Percentiles rank a stretch among this genome's conserved stretches.
Conservation (phyloP, 208 protist species). For the Leishmania tarentolae region DNA sequence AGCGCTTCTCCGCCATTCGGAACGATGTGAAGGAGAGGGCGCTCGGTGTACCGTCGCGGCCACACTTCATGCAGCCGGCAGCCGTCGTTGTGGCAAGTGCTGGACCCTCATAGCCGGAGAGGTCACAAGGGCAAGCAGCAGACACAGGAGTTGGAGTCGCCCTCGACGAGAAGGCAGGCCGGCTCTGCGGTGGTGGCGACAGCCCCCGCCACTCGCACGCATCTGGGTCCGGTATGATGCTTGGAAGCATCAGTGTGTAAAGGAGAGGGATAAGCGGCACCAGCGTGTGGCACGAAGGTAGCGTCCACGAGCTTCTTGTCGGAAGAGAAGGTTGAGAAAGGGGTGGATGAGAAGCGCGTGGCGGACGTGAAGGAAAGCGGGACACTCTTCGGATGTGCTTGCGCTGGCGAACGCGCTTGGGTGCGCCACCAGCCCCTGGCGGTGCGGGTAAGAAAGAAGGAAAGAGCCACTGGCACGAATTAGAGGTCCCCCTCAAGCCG, state of each 20-base stretch:
- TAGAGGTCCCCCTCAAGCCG: not conserved
- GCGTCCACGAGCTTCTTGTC: not conserved
- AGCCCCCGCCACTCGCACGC: not conserved
- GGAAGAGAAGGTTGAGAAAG: not conserved
- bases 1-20: constrained; percentile 55
- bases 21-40: constrained; percentile 48
- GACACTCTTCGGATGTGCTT: not conserved
- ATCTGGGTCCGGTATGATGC: not conserved
- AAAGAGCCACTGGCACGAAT: not conserved
- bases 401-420: not conserved
- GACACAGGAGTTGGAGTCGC: not conserved
- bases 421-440: not conserved
- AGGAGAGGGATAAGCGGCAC: not conserved
- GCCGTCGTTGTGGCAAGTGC: not conserved
- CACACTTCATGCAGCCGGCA: constrained; percentile 10
- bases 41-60: constrained; percentile 14
- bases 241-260: not conserved
- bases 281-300: not conserved
- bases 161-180: not conserved
- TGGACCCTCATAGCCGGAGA: not conserved
- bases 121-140: not conserved
- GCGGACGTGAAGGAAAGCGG: not conserved
- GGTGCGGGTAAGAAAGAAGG: not conserved
- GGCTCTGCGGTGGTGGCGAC: not conserved
- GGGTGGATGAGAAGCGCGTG: not conserved